Evolutionary conservation across 179 eudicot genomes (phyloP).

Genomic region (Camellia oleifera): DNA sequence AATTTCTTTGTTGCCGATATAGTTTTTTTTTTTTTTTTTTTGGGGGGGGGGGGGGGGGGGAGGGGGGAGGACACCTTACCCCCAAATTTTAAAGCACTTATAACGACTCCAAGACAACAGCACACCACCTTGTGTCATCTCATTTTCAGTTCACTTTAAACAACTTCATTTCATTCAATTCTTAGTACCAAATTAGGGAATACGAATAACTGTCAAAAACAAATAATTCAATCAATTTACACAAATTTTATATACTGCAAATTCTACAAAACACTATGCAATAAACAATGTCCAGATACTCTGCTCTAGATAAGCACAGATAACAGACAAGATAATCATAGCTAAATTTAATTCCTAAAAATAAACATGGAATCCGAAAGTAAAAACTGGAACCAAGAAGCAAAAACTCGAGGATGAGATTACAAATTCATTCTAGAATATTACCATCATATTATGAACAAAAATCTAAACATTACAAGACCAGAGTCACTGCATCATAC

Average conservation of each 20-base stretch:
- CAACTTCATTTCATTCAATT: too few species aligned
- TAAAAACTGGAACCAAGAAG: neutral
- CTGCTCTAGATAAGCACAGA: neutral
- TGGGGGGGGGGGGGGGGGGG: too few species aligned
- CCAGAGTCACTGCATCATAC: conserved; percentile 32
- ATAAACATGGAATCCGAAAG: neutral
- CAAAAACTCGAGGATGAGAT: conserved; percentile 3
- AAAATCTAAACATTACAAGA: neutral
- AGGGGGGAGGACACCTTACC: too few species aligned
- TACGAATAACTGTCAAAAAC: neutral
- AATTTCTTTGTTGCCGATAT: too few species aligned
- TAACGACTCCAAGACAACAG: neutral
- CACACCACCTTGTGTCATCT: neutral
- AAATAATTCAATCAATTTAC: neutral
- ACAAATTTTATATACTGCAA: neutral
- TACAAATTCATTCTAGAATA: neutral
- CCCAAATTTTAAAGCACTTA: too few species aligned
- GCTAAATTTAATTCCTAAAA: neutral
- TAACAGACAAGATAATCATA: neutral
- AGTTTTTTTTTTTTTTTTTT: too few species aligned
- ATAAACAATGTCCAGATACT: neutral
- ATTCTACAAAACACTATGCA: neutral
- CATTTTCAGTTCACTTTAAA: too few species aligned
- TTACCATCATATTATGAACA: neutral
- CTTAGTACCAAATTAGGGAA: neutral